Evolutionary conservation across 164 flowering plant species (phyloP), one percentile per base, ranked within the genome.

Genomic region (Berberis thunbergii): DNA sequence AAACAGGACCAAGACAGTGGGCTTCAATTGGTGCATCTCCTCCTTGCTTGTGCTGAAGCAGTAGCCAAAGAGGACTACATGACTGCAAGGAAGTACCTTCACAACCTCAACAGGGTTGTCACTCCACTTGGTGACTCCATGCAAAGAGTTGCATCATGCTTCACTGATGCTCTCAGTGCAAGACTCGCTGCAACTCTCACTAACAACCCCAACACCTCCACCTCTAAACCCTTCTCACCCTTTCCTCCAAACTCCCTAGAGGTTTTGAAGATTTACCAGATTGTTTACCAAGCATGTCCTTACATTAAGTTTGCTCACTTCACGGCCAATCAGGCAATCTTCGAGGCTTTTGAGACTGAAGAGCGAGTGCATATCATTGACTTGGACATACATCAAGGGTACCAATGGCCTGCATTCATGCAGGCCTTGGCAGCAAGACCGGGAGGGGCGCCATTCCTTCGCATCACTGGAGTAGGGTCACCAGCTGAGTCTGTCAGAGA

Each of bases 341-440:
- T 85, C 49, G 89, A 86, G 49, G 92, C 90, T 45, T 82, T 86
- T 54, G 91, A 85, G 50, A 65, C 76, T 2, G 96, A 86, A 66
- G 81, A 81, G 49, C 70, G 89, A 0, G 91, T 89, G 39, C 96
- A 86, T 45, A 83, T 89, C 13, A 77, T 89, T 26, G 93, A 89
- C 63, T 74, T 86, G 2, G 93, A 84, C 59, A 85, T 89, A 67
- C 78, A 77, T 50, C 87, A 89, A 49, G 96, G 96, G n/a, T 82
- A 85, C 65, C 93, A 89, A 43, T 86, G 90, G 92, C 92, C 92
- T 4, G 86, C 88, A 11, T 82, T 88, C 79, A 79, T 86, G 83
- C 96, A 88, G 58, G 88, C 86, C 59, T 67, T 86, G 1, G 92
- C 96, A 1, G 84, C 88, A 48, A 62, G 92, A 6, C 82, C 84